Base-by-base conservation (phyloP, 768 basidiomycete species). In the Lentinula sp. region DNA sequence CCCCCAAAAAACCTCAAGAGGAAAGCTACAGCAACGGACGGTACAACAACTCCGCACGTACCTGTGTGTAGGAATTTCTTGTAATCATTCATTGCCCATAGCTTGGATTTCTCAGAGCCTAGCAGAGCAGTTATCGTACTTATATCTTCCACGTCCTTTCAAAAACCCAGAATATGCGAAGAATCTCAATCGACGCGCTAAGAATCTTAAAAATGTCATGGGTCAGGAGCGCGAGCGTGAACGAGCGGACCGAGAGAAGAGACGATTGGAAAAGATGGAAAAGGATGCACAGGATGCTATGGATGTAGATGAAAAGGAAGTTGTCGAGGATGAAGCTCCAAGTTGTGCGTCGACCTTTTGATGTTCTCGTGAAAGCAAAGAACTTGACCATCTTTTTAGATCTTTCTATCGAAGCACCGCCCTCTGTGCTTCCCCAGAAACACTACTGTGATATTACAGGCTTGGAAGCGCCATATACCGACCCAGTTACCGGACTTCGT, bases 381-480 rank as follows among this genome's bases (percentile, higher is more conserved):
- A 34, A 9, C 28, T 13, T 53, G 32, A 53, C 9, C 23, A 18
- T n/a, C 23, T 37, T 21, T 31, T 6, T 62, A 93, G 91, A 93
- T 65, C 80, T 83, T 5, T 89, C 87, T 2, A 89, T 94, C 46
- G 92, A 94, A 69, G 91, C 92, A 5, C 89, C 92, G 0, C 92
- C 91, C 0, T 93, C 91, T 9, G 68, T 94, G 1, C 74, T 89
- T 7, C 91, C 92, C 3, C 88, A 85, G 51, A 79, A 80, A 61
- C 85, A 87, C 62, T 91, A 89, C 57, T 93, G 92, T 67, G 92
- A 93, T 72, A 93, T 94, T 15, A 94, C 92, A 0, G 90, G 92
- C 0, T 76, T 94, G 11, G 90, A 92, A 73, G 91, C 89, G 0
- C 89, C 88, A 1, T 93, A 93, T 65, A 93, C 89, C 0, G 89